These are phyloP conservation scores for Asterionellopsis glacialis DNA, from an alignment of 108 stramenopile genomes.

Conservation along the genomic window DNA sequence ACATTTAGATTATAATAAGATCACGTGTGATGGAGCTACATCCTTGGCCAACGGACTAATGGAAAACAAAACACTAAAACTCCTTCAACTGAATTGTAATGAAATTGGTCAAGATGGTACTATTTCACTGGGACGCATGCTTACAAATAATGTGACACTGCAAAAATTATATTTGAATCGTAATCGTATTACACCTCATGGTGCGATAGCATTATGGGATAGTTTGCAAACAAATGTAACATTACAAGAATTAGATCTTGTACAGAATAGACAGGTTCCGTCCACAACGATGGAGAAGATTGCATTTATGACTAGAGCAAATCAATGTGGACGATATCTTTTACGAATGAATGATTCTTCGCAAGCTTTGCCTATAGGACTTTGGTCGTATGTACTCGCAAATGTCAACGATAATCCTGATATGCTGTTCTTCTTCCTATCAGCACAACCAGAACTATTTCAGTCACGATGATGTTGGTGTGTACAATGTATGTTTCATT, in stretches of 20 bases:
- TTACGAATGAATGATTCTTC: conserved; percentile 2
- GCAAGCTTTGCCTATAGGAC: not conserved
- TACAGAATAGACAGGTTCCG: conserved; percentile 16
- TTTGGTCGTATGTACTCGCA: conserved; percentile 25
- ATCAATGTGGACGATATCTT: conserved; percentile 26
- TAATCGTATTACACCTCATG: conserved; percentile 32
- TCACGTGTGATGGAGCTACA: conserved; percentile 20
- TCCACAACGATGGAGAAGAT: not conserved
- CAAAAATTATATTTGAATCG: conserved; percentile 29
- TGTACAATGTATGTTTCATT: too few relatives aligned
- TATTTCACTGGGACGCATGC: conserved; percentile 16
- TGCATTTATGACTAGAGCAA: conserved; percentile 10
- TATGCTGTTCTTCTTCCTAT: conserved; percentile 22
- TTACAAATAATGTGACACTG: conserved; percentile 26
- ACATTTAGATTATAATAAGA: conserved; percentile 44
- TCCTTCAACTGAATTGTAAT: conserved; percentile 42
- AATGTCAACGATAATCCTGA: not conserved
- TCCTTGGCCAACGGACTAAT: conserved; percentile 28
- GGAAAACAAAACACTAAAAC: conserved; percentile 22
- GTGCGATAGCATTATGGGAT: conserved; percentile 18
- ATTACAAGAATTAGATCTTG: conserved; percentile 12
- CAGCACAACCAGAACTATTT: conserved; percentile 9
- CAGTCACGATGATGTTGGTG: too few relatives aligned
- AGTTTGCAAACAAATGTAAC: conserved; percentile 18
- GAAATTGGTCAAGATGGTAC: conserved; percentile 41